Conservation (phyloP, 116 monocot species). For the Cymodocea nodosa region DNA sequence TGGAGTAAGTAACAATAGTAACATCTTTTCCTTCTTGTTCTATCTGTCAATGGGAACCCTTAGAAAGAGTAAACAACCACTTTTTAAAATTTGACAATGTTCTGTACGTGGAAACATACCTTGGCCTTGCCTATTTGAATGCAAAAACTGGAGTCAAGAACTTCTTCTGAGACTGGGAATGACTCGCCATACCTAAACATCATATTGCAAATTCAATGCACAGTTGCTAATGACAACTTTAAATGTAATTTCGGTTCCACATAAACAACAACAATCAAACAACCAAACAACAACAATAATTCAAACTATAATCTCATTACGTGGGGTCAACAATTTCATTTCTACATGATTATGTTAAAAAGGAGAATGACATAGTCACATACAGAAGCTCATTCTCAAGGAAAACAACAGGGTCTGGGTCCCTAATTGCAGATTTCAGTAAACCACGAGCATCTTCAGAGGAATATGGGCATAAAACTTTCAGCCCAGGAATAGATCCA, state of each 20-base stretch:
- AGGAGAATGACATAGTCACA: constrained; percentile 3
- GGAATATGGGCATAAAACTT: constrained; percentile 72
- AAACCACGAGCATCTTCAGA: constrained; percentile 90
- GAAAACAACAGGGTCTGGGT: constrained; percentile 93
- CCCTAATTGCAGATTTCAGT: constrained; percentile 83
- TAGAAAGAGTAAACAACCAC: background rate
- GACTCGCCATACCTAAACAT: constrained; percentile 80
- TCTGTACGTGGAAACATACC: constrained; percentile 20
- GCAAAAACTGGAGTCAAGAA: constrained; percentile 88
- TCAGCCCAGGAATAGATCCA: constrained; percentile 72
- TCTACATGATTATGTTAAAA: background rate
- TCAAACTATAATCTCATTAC: too few species aligned
- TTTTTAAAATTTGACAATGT: background rate
- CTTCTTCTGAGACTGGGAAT: constrained; percentile 86
- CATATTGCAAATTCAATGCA: constrained; percentile 1
- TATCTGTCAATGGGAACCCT: constrained; percentile 37
- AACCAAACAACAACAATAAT: too few species aligned
- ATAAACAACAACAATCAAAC: too few species aligned
- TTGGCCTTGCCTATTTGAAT: constrained; percentile 96
- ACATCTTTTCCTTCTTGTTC: constrained; percentile 82
- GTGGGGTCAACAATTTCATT: background rate
- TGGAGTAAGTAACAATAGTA: constrained; percentile 83
- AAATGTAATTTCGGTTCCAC: too few species aligned
- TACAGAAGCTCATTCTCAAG: constrained; percentile 91
- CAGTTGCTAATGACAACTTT: background rate